Base-by-base conservation (phyloP, 1,139 yeast species). In the Hyphopichia khmerensis region DNA sequence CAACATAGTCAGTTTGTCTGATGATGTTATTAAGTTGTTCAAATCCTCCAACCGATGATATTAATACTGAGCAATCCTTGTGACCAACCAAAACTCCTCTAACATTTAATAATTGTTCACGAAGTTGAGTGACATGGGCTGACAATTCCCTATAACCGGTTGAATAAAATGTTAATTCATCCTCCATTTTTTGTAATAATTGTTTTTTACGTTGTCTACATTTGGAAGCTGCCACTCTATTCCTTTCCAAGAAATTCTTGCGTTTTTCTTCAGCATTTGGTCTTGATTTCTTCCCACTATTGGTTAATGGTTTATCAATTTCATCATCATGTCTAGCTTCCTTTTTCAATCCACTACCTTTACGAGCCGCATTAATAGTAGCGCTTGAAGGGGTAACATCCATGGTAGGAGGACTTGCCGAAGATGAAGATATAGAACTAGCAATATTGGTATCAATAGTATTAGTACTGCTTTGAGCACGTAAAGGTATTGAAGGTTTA, bases 121-220 rank as follows among this genome's bases (percentile, higher is more conserved):
- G 67, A 41, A 87, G 62, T 38, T 72, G 75, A 16, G 70, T 65
- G 10, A 84, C 78, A 48, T 87, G 87, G 3, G 71, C 65, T 15
- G 82, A 77, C 43, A 90, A 66, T 39, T 80, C 80, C 33, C 85
- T 78, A 62, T 88, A 90, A 44, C 91, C 95, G 13, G 75, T 63
- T 17, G 88, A 77, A 60, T 82, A 88, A 53, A 79, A 84, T 29
- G 74, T 75, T 62, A 78, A 73, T 58, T 90, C 95, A 38, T 77
- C 81, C 60, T 91, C 96, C 79, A 93, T 84, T 51, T 84, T 86
- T 45, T 80, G 84, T 35, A 89, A 78, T 73, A 87, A 85, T 59
- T 88, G 91, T 67, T 95, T 93, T 75, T 93, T 95, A 42, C 97
- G 79, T 64, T 88, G 96, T 45, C 99, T 80, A 69, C 98, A 95